Percentiles rank a stretch among this genome's conserved stretches.
Conservation (phyloP, 2,329 filamentous ascomycete genomes). For the Coniochaeta sp. region DNA sequence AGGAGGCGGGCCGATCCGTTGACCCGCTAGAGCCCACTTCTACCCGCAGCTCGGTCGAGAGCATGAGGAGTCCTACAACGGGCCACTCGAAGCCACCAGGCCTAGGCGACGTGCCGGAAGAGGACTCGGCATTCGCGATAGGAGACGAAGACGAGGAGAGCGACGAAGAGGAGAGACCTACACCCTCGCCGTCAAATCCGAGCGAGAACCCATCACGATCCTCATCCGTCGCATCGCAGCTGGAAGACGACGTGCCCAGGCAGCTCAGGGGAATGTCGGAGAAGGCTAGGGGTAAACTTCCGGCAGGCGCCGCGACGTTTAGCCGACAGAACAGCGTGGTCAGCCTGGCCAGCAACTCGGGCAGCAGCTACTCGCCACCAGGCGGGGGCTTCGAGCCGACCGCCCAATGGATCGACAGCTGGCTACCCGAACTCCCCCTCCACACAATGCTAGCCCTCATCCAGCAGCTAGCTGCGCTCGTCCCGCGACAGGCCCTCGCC, state of each 20-base stretch:
- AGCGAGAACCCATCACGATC: slow-evolving; percentile 57
- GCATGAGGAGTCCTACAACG: slow-evolving; percentile 54
- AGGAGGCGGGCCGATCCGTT: slow-evolving; percentile 50
- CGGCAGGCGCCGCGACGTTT: slow-evolving; percentile 72
- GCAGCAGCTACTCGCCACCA: slow-evolving; percentile 46
- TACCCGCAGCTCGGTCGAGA: slow-evolving; percentile 59
- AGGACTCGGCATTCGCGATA: slow-evolving; percentile 79
- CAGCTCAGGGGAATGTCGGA: slow-evolving; percentile 93
- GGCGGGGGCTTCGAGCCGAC: slow-evolving; percentile 74
- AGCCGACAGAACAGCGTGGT: slow-evolving; percentile 86
- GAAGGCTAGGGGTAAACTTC: slow-evolving; percentile 94
- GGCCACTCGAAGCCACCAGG: slow-evolving; percentile 45
- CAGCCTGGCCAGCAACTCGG: slow-evolving; percentile 62
- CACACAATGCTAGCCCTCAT: slow-evolving; percentile 80
- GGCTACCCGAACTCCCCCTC: slow-evolving; percentile 85
- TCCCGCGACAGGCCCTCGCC: slow-evolving; percentile 44
- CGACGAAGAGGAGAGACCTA: slow-evolving; percentile 43
- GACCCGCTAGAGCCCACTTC: slow-evolving; percentile 44
- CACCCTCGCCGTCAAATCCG: slow-evolving; percentile 56
- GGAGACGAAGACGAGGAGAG: slow-evolving; percentile 68
- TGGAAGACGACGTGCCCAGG: slow-evolving; percentile 72
- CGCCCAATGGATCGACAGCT: slow-evolving; percentile 80
- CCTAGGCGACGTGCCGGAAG: slow-evolving; percentile 65
- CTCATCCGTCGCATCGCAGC: slow-evolving; percentile 58
- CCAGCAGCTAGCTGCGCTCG: slow-evolving; percentile 51